These are phyloP conservation scores for Microdochium nivale DNA, from an alignment of 2,329 filamentous ascomycete species.

Conservation along the genomic window DNA sequence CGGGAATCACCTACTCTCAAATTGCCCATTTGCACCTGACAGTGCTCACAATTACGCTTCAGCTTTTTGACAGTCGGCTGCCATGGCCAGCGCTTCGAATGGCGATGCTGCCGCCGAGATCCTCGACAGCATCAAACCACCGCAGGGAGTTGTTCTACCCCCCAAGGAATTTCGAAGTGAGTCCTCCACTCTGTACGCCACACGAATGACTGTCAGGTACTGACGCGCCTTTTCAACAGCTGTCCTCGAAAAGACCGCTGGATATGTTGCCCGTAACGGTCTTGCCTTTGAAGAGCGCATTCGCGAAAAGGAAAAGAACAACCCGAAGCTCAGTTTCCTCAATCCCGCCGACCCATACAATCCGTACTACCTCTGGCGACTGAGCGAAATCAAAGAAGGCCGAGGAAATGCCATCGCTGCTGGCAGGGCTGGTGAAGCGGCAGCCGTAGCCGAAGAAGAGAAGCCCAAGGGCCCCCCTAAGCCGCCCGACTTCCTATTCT, in stretches of 20 bases:
- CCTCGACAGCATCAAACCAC: constrained; percentile 66
- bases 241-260: constrained; percentile 87
- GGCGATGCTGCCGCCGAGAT: constrained; percentile 41
- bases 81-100: constrained; percentile 35
- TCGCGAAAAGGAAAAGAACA: constrained; percentile 72
- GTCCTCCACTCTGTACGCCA: constrained; percentile 12
- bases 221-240: constrained; percentile 27
- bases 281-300: constrained; percentile 73
- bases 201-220: constrained; percentile 2
- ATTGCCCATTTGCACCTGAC: neutral
- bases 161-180: constrained; percentile 73
- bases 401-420: constrained; percentile 72
- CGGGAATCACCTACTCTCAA: neutral
- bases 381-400: constrained; percentile 77
- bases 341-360: constrained; percentile 74
- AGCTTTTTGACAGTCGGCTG: constrained; percentile 4
- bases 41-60: neutral
- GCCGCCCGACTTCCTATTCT: constrained; percentile 85
- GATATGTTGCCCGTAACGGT: constrained; percentile 70
- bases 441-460: constrained; percentile 38
- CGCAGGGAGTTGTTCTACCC: constrained; percentile 76
- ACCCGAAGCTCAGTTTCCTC: constrained; percentile 89
- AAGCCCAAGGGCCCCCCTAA: constrained; percentile 77
- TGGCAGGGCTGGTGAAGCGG: constrained; percentile 59
- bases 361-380: constrained; percentile 82